Conservation (phyloP, 352 stramenopile species). For the Globisporangium takayamanum region DNA sequence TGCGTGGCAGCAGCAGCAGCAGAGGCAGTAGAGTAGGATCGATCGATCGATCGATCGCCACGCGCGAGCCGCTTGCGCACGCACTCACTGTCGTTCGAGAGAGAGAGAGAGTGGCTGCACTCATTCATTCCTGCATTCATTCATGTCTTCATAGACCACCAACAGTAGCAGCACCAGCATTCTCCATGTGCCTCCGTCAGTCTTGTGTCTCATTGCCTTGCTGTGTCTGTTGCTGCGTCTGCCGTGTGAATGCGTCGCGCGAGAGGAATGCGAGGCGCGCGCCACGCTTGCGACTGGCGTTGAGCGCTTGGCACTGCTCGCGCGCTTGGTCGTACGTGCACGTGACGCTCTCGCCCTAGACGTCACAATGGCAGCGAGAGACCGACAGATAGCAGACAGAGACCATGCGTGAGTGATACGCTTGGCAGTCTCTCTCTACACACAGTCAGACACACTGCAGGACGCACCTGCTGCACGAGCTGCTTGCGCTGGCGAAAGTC, state of each 20-base stretch:
- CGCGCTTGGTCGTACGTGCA: slow-evolving; percentile 57
- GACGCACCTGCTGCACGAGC: slow-evolving; percentile 39
- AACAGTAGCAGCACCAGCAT: neutral
- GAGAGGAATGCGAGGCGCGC: slow-evolving; percentile 40
- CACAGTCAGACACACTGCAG: too few species aligned
- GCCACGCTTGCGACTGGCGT: slow-evolving; percentile 37
- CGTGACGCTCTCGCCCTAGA: slow-evolving; percentile 29
- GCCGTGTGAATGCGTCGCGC: slow-evolving; percentile 24
- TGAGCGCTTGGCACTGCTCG: slow-evolving; percentile 35
- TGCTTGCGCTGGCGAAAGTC: slow-evolving; percentile 56
- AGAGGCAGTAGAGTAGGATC: too few species aligned
- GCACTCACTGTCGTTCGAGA: too few species aligned
- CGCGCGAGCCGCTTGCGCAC: too few species aligned
- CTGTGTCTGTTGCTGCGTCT: slow-evolving; percentile 11
- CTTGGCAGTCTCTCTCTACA: neutral
- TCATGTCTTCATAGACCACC: neutral
- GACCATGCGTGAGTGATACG: neutral
- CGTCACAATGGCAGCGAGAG: neutral
- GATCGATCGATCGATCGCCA: too few species aligned
- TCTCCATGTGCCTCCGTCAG: neutral
- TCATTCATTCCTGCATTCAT: neutral
- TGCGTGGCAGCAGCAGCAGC: too few species aligned
- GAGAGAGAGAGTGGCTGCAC: too few species aligned
- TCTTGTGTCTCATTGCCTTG: neutral
- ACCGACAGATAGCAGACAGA: neutral